Base-by-base conservation (phyloP, 192 early-diverging fungal species). In the Linnemannia schmuckeri region DNA sequence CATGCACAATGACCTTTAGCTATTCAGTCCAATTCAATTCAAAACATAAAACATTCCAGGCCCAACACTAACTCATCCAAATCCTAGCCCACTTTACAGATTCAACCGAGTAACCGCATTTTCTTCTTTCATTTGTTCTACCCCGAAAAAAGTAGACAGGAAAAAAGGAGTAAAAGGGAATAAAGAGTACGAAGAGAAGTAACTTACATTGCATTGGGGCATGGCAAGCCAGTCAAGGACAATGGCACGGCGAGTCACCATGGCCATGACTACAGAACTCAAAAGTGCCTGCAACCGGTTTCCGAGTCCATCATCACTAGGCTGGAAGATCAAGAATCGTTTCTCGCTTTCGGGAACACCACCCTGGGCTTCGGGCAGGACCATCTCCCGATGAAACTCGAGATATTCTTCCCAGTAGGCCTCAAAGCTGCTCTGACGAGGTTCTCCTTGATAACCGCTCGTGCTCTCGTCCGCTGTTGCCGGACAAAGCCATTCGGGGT, bases 201-300 rank as follows among this genome's bases (percentile, higher is more conserved):
- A 46, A 86, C 85, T 71, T 87, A 87, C 85, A 57, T 87, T 87
- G 76, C 85, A 87, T 70, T 87, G 79, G 1, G 85, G 85, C 68
- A 40, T 80, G 2, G 85, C 85, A 52, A 78, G 70, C 79, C 85
- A 87, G 80, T 87, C 85, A 10, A 81, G 63, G 54, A 87, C 66
- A 52, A 87, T 78, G 20, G 85, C 85, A 61, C 85, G 85, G 0
- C 76, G 75, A 46, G 71, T 81, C 3, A 87, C 41, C 80, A 87
- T 87, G 9, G 76, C 85, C 72, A 81, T 49, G 12, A 87, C 85
- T 0, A 87, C 85, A 61, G 85, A 68, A 24, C 85, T 87, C 54
- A 87, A 17, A 61, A 87, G 41, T 1, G 85, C 79, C 68, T 87
- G 85, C 47, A 87, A 40, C 6, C 85, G 79, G 44, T 87, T 87